A percentile compares a stretch with the other conserved stretches of the same genome.
phyloP scores from a whole-genome alignment of 1,284 basidiomycete genomes.

The Microbotryum violaceum region DNA sequence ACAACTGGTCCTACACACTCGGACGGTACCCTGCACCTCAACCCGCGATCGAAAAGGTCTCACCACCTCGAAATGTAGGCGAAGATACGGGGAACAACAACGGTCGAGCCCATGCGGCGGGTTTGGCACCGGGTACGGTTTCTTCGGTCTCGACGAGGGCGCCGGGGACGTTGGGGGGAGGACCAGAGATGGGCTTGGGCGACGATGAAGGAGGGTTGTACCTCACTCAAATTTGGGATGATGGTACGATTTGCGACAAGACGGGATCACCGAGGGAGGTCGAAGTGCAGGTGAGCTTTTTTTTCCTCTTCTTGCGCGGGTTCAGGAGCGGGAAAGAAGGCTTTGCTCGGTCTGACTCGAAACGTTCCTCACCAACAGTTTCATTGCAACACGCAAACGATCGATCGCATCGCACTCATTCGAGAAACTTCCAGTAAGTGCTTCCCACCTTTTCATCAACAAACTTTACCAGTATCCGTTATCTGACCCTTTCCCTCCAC shows the following conservation, averaged over 20 bases:
- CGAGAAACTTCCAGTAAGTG: slow-evolving; percentile 66
- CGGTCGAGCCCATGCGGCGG: too few relatives aligned
- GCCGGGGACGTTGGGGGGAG: slow-evolving; percentile 19
- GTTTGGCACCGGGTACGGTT: too few relatives aligned
- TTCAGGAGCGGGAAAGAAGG: too few relatives aligned
- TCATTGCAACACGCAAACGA: slow-evolving; percentile 62
- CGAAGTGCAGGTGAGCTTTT: slow-evolving; percentile 69
- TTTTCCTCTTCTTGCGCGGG: background rate
- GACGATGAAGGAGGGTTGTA: slow-evolving; percentile 45
- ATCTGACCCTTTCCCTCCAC: background rate
- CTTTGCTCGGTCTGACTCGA: background rate
- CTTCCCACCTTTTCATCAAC: too few relatives aligned
- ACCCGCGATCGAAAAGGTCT: slow-evolving; percentile 1
- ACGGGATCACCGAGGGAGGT: slow-evolving; percentile 73
- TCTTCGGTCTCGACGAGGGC: too few relatives aligned
- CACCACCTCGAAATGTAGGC: background rate
- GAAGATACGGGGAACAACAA: too few relatives aligned
- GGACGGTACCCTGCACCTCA: slow-evolving; percentile 28
- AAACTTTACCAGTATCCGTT: slow-evolving; percentile 40
- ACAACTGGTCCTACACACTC: slow-evolving; percentile 34
- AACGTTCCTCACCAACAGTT: slow-evolving; percentile 50
- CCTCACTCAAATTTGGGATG: slow-evolving; percentile 77
- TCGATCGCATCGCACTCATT: slow-evolving; percentile 67
- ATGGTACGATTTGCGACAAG: slow-evolving; percentile 85
- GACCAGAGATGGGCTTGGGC: slow-evolving; percentile 2